Base-by-base conservation (phyloP, 1,139 yeast genomes). In the Casaregolazyma suthepensis region DNA sequence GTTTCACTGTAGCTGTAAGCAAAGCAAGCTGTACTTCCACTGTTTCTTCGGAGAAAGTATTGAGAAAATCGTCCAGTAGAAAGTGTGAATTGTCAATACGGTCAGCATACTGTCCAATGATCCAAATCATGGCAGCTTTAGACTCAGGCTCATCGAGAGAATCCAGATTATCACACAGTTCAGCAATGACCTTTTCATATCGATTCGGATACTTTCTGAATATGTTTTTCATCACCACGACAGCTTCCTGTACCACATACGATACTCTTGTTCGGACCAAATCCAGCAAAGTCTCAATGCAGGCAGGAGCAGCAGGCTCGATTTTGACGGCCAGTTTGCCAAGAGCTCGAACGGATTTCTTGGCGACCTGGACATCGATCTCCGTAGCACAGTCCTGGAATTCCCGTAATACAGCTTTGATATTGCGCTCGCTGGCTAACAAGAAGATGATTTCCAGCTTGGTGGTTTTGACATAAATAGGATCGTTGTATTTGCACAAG, bases 261-360 rank as follows among this genome's bases (percentile, higher is more conserved):
- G 89, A 79, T 3, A 87, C 81, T 0, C 86, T 86, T 56, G 83
- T 83, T 1, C 83, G 74, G 1, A 85, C 71, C 55, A 89, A 73
- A 46, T 79, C 85, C 51, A 81, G 64, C 5, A 90, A 69, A 0
- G 82, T 80, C 15, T 79, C 79, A 5, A 87, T 85, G 67, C 96
- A 87, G 42, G 76, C 75, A 9, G 76, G 72, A 0, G 93, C 82
- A 1, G 82, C 74, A 0, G 78, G 74, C 50, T 72, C 79, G 23
- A 89, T 71, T 63, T 88, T 89, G 35, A 90, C 83, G 0, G 96
- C 96, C 42, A 93, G 73, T 62, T 89, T 87, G 1, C 97, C 97
- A 60, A 93, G 83, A 0, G 96, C 96, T 55, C 96, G 73, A 2
- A 91, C 84, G 0, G 97, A 89, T 63, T 89, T 88, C 53, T 95